Base-by-base conservation (phyloP, 2,329 filamentous ascomycete genomes). In the Hypoxylon sp. region DNA sequence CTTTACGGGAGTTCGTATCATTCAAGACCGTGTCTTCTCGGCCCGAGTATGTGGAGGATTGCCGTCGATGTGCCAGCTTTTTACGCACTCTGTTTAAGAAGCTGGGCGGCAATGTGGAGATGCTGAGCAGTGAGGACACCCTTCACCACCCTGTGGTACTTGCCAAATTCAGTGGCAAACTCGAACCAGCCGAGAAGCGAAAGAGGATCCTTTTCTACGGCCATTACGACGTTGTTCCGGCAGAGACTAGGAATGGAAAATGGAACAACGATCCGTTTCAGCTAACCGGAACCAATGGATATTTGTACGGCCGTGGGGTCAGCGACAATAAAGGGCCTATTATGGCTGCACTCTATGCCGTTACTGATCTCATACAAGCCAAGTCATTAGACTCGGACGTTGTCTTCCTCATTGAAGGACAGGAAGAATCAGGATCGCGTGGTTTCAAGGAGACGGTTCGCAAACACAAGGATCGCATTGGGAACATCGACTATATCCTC, bases 301-400 rank as follows among this genome's bases (percentile, higher is more conserved):
- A 95, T 77, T 84, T 98, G 1, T 98, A 99, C 71, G 96, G 96
- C 2, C 92, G 96, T 74, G 96, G 96, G n/a, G 93, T 97, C 13
- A 97, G 94, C 51, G 96, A 99, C 79, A 98, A 99, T 82, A 99
- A 99, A 79, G 96, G 97, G 0, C 96, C 96, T 0, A 93, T 98
- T 66, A 89, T 99, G 75, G 95, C 97, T 1, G 96, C 96, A 0
- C 86, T 99, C 0, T 98, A 97, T 76, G 96, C 95, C 0, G 95
- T 97, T 1, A 93, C 95, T 0, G 95, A 98, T 74, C 83, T 99
- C 2, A 89, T 93, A 70, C 91, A 95, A 69, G 89, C 92, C n/a
- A 93, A 97, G 73, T 86, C 88, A 17, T 85, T 99, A 0, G 91
- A 91, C 57, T 94, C 94, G 41, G 94, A 99, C 73, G 90, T 99